phyloP scores from a whole-genome alignment of 441 rosid species.

The Macaranga tanarius region DNA sequence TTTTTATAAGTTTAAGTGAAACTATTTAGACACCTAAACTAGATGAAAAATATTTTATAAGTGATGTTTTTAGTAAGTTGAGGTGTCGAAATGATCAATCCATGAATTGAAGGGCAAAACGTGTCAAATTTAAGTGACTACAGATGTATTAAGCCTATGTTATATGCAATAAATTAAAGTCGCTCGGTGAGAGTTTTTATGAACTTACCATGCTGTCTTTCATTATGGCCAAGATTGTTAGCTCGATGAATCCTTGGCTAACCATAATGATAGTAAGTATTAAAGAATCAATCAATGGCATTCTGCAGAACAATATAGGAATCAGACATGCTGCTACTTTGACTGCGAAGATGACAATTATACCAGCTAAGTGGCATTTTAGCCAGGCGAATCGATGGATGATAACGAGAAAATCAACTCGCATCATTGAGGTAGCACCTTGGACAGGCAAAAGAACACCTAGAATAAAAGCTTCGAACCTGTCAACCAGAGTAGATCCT shows the following conservation, averaged over 20 bases:
- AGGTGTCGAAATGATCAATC: too few relatives aligned
- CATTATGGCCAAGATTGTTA: slow-evolving; percentile 24
- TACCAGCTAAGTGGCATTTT: slow-evolving; percentile 12
- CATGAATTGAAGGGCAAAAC: too few relatives aligned
- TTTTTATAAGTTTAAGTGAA: too few relatives aligned
- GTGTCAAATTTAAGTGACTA: too few relatives aligned
- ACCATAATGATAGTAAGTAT: slow-evolving; percentile 29
- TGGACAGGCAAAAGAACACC: slow-evolving; percentile 30
- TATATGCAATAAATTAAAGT: too few relatives aligned
- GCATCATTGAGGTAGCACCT: slow-evolving; percentile 18
- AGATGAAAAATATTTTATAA: too few relatives aligned
- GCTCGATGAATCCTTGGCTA: slow-evolving; percentile 32
- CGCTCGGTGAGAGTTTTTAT: too few relatives aligned
- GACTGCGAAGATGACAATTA: slow-evolving; percentile 18
- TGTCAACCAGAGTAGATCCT: slow-evolving; percentile 43
- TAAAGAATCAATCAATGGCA: slow-evolving; percentile 29
- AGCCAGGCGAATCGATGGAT: background rate
- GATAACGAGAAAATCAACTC: slow-evolving; percentile 9
- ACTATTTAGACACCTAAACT: too few relatives aligned
- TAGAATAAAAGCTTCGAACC: slow-evolving; percentile 33
- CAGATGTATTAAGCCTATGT: too few relatives aligned
- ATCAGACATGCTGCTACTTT: slow-evolving; percentile 23
- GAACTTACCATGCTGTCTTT: slow-evolving; percentile 22
- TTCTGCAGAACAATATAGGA: slow-evolving; percentile 19
- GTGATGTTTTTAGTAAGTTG: too few relatives aligned